These are phyloP conservation scores for Yamadazyma conglobata DNA, from an alignment of 1,139 yeast genomes.

Conservation along the genomic window DNA sequence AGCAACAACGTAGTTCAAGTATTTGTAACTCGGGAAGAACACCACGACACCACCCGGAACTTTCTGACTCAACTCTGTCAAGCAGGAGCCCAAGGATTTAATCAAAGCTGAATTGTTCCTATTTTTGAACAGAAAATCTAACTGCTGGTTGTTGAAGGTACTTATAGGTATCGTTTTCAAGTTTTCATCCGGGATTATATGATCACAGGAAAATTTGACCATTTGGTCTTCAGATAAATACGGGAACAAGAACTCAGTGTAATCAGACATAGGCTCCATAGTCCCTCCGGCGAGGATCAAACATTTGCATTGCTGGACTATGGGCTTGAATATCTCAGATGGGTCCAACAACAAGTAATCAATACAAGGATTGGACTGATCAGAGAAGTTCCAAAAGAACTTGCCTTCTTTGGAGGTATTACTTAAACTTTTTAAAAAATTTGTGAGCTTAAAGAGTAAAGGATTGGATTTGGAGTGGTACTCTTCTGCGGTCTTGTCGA, in stretches of 20 bases:
- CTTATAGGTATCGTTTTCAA: conserved; percentile 57
- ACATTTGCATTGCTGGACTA: conserved; percentile 65
- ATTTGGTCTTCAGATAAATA: conserved; percentile 39
- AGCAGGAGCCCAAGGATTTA: conserved; percentile 47
- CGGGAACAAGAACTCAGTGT: conserved; percentile 64
- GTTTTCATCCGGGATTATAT: conserved; percentile 72
- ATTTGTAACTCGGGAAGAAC: conserved; percentile 84
- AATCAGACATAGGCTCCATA: conserved; percentile 86
- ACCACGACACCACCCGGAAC: conserved; percentile 77
- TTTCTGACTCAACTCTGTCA: conserved; percentile 37
- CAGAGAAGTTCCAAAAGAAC: conserved; percentile 58
- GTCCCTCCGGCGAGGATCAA: conserved; percentile 92
- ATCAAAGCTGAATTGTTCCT: conserved; percentile 51
- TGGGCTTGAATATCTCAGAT: conserved; percentile 61
- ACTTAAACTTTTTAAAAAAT: conserved; percentile 62
- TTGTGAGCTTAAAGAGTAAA: conserved; percentile 59
- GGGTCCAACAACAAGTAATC: conserved; percentile 83
- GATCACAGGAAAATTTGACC: conserved; percentile 70
- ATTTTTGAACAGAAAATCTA: conserved; percentile 69
- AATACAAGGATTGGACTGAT: conserved; percentile 28
- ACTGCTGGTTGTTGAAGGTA: conserved; percentile 20
- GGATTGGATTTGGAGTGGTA: conserved; percentile 41
- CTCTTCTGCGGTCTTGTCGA: conserved; percentile 33
- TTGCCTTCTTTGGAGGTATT: conserved; percentile 83
- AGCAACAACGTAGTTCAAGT: conserved; percentile 48